Evolutionary conservation across 345 rosid genomes (phyloP).

Genomic region (Bretschneidera sinensis): DNA sequence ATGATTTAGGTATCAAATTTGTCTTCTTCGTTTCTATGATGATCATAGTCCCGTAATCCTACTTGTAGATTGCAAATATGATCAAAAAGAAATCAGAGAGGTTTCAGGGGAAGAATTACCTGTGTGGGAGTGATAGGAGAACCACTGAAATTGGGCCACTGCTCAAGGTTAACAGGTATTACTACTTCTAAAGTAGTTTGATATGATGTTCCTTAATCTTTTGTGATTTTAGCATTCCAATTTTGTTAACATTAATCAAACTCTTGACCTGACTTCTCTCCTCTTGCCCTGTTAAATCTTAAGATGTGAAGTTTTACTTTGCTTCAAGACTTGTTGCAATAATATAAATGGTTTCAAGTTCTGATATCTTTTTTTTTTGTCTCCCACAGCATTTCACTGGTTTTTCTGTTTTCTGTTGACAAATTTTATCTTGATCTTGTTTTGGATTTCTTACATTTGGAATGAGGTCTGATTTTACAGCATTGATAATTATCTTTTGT

Average conservation of each 20-base stretch:
- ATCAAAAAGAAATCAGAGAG: constrained; percentile 11
- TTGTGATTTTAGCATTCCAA: not conserved
- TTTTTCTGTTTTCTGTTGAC: not conserved
- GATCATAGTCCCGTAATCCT: not conserved
- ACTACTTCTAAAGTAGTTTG: not conserved
- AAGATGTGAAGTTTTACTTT: not conserved
- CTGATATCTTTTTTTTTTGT: no score
- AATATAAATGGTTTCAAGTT: not conserved
- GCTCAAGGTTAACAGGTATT: constrained; percentile 27
- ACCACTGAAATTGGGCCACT: constrained; percentile 11
- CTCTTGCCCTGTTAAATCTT: not conserved
- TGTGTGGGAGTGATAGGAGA: constrained; percentile 20
- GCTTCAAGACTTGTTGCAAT: not conserved
- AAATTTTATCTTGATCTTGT: not conserved
- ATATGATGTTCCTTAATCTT: not conserved
- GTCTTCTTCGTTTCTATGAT: not conserved
- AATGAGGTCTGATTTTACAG: no score
- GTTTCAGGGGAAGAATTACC: constrained; percentile 20
- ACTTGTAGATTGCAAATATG: constrained; percentile 17
- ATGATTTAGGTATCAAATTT: not conserved
- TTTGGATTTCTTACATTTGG: no score
- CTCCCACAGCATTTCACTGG: not conserved
- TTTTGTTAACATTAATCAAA: not conserved
- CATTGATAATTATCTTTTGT: no score
- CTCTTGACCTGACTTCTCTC: not conserved